Base-by-base conservation (phyloP, 2,329 filamentous ascomycete genomes). In the Xylariaceae sp. region DNA sequence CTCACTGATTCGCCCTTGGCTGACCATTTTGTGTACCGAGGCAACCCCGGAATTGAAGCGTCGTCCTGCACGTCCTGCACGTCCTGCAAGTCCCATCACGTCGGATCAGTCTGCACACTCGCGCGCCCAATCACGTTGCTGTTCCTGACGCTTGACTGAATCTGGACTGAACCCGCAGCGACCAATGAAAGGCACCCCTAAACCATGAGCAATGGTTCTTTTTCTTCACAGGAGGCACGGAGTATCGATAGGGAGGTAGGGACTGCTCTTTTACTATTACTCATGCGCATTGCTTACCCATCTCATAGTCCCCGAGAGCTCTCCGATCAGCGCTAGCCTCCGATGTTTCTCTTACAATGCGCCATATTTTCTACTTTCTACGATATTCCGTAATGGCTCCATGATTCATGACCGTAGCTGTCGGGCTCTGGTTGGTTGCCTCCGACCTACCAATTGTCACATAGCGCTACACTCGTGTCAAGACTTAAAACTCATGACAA, bases 71-170 rank as follows among this genome's bases (percentile, higher is more conserved):
- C 3, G 45, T 57, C 34, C 23, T 30, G 23, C 23, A 30, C 3
- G 45, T 57, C 34, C 57, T 62, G 59, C 62, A 62, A 57, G 63
- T 65, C 52, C 63, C 63, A 62, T 62, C 53, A 61, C 57, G 62
- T 56, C 62, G 63, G 66, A 61, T 62, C 64, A 62, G 54, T 59
- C 57, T 67, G 60, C 50, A 54, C 56, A 59, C 63, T 68, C 66
- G 68, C 68, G 66, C 23, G 61, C 37, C 68, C 68, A 71, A 71
- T 71, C 44, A 67, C 13, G 48, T 37, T 18, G 13, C 61, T 64
- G 68, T 71, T 67, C 68, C 68, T 71, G 68, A 60, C 66, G 67
- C 68, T 71, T 71, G 54, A 55, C 66, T 60, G 50, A 55, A 53
- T 65, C 57, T 30, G 59, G 62, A 39, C 55, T 48, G 60, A 65